Evolutionary conservation across 2,329 filamentous ascomycete species (phyloP).

Genomic region (Nemania bipapillata): DNA sequence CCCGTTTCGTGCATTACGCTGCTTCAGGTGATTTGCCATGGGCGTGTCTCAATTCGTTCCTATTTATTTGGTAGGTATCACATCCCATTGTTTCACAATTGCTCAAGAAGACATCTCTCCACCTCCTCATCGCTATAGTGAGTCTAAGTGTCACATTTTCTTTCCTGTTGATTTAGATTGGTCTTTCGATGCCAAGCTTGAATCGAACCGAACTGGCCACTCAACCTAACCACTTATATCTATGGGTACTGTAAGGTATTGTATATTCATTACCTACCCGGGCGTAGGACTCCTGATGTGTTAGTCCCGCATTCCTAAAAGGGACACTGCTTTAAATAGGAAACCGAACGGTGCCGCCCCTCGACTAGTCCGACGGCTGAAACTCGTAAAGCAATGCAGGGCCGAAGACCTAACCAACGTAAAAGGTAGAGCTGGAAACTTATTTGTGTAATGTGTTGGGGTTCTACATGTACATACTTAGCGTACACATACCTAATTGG

Average conservation of each 20-base stretch:
- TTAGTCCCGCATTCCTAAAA: constrained; percentile 33
- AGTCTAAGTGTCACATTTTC: neutral
- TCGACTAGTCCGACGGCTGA: constrained; percentile 35
- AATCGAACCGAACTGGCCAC: neutral
- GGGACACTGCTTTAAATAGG: constrained; percentile 37
- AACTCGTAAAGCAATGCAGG: constrained; percentile 39
- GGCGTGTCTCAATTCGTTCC: constrained; percentile 5
- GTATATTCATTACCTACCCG: neutral
- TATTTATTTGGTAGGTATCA: neutral
- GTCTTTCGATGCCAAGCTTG: neutral
- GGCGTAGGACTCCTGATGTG: neutral
- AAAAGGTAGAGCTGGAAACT: constrained; percentile 5
- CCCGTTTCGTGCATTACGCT: constrained; percentile 17
- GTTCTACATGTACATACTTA: too few relatives aligned
- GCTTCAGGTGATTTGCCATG: constrained; percentile 25
- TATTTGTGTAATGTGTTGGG: neutral
- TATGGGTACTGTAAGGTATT: neutral
- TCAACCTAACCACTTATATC: neutral
- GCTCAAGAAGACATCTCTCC: neutral
- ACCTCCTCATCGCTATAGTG: neutral
- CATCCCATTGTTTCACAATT: constrained; percentile 6
- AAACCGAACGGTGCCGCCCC: constrained; percentile 26
- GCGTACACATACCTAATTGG: too few relatives aligned
- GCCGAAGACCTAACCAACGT: constrained; percentile 25
- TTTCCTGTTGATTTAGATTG: neutral